Evolutionary conservation across 225 moss, liverwort and hornwort genomes (phyloP).

Genomic region (Climacium dendroides): DNA sequence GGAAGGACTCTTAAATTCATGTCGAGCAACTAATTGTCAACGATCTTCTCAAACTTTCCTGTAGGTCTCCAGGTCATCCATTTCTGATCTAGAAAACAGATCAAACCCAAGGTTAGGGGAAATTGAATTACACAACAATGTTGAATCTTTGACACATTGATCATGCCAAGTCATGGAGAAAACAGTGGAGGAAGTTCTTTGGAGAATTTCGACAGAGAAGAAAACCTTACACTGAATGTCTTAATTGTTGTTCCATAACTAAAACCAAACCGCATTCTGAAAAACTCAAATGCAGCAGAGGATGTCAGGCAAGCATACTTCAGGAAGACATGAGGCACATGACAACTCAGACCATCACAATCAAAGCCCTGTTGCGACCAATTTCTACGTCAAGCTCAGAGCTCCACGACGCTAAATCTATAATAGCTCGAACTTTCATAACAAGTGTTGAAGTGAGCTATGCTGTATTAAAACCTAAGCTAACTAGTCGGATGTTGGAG

Average conservation of each 20-base stretch:
- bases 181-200: not conserved
- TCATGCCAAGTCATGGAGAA: not conserved
- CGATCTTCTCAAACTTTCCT: not conserved
- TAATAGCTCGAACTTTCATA: not conserved
- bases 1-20: not conserved
- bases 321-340: not conserved
- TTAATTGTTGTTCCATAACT: not conserved
- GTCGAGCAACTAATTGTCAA: not conserved
- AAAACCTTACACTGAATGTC: not conserved
- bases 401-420: not conserved
- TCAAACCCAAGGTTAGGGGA: not conserved
- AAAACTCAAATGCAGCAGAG: not conserved
- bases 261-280: not conserved
- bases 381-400: not conserved
- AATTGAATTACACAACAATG: not conserved
- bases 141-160: not conserved
- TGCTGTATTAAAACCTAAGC: not conserved
- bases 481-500: not conserved
- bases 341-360: not conserved
- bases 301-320: not conserved
- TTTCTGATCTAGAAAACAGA: not conserved
- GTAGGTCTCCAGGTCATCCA: not conserved
- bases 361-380: not conserved
- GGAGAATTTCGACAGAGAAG: not conserved
- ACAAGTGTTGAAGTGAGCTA: not conserved